A percentile compares a stretch with the other conserved stretches of the same genome.
These are phyloP conservation scores for Epichloe uncinata DNA, from an alignment of 2,329 filamentous ascomycete species.

Conservation along the genomic window DNA sequence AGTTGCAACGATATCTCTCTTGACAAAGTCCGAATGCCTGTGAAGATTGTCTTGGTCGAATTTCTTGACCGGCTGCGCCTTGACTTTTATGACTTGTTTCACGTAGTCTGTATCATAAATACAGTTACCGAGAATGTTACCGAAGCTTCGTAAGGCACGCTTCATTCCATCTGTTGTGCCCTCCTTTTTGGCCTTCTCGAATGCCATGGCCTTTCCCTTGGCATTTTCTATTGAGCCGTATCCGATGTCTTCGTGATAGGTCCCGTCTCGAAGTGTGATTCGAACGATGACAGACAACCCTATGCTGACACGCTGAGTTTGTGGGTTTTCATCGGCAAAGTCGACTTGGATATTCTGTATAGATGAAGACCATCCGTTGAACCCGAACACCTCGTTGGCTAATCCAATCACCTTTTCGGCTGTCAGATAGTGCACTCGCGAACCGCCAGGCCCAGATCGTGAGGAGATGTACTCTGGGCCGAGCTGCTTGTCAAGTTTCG, in stretches of 20 bases:
- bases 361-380: constrained; percentile 95
- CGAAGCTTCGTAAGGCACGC: constrained; percentile 78
- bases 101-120: constrained; percentile 96
- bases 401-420: constrained; percentile 94
- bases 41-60: constrained; percentile 73
- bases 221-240: constrained; percentile 96
- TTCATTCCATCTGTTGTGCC: constrained; percentile 92
- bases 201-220: constrained; percentile 87
- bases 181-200: constrained; percentile 98
- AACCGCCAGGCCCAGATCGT: constrained; percentile 67
- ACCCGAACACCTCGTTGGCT: constrained; percentile 90
- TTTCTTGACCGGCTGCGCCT: constrained; percentile 55
- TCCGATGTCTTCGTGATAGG: constrained; percentile 95
- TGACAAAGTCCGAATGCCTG: constrained; percentile 63
- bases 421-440: constrained; percentile 86
- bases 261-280: constrained; percentile 81
- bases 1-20: constrained; percentile 34
- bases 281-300: constrained; percentile 84
- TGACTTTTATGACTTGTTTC: constrained; percentile 78
- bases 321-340: constrained; percentile 77
- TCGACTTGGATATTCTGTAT: constrained; percentile 92
- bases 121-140: constrained; percentile 95
- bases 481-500: constrained; percentile 79
- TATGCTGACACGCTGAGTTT: constrained; percentile 66
- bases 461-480: constrained; percentile 93